Base-by-base conservation (phyloP, 1,284 basidiomycete species). In the Spongispora temasekensis region DNA sequence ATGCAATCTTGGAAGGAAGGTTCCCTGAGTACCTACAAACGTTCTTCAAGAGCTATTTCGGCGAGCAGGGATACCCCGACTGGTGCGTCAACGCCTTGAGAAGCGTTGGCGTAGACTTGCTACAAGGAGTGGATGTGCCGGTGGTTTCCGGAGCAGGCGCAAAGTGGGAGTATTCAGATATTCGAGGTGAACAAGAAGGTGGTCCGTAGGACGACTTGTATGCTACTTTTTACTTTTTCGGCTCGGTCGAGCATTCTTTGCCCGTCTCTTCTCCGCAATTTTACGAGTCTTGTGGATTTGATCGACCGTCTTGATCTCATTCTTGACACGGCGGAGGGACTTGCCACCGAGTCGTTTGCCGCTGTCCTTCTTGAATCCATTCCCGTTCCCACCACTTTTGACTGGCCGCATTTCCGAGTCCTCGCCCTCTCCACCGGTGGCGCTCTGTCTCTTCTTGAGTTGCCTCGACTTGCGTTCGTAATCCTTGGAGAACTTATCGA, bases 71-170 rank as follows among this genome's bases (percentile, higher is more conserved):
- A 30, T 93, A 93, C 71, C 92, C 92, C 0, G 84, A 87, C 67
- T 94, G 91, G 91, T 91, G 90, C 67, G 84, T 94, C 4, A 89
- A 91, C 70, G 92, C 91, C 21, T 75, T 93, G 55, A 78, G 79
- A 28, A 89, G 85, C 61, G 91, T 92, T 19, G 89, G 89, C 2
- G 89, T 93, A 1, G 90, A 93, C 73, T 72, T 93, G 56, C 75
- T 91, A 17, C 83, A 88, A 61, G 83, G 79, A 21, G 71, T 74
- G 35, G 66, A 80, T 27, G 72, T 77, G 15, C 79, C 78, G 58
- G 71, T 88, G 1, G 77, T 88, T 34, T 70, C 80, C n/a, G 89
- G 90, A 2, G 78, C 77, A 55, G 89, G 87, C 1, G 84, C 84
- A 31, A 89, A 86, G 71, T 93, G 91, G 91, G 91, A 93, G 64